Conservation (phyloP, 805 yeast species). For the Kuraishia hungarica region DNA sequence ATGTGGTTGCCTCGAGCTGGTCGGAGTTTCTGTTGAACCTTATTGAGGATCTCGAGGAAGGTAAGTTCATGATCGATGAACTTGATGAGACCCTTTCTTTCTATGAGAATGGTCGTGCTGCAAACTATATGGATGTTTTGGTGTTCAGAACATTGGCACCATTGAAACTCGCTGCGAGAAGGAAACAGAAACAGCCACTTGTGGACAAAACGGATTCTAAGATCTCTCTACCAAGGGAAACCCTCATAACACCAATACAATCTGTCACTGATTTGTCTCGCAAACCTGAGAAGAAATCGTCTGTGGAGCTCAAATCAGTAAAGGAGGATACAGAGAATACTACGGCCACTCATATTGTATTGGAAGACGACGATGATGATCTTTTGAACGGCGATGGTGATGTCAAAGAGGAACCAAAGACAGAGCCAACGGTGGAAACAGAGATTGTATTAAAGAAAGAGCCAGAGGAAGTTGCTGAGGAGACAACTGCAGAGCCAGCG, state of each 20-base stretch:
- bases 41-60: constrained; percentile 82
- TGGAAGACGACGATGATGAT: background rate
- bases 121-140: constrained; percentile 63
- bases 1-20: constrained; percentile 79
- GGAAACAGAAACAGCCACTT: constrained; percentile 5
- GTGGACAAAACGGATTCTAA: background rate
- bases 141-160: constrained; percentile 48
- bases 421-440: constrained; percentile 7
- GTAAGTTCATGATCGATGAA: constrained; percentile 67
- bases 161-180: constrained; percentile 9
- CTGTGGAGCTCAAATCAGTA: background rate
- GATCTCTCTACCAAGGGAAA: constrained; percentile 22
- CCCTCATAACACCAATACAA: constrained; percentile 20
- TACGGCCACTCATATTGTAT: background rate
- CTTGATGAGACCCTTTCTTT: constrained; percentile 48
- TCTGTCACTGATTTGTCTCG: constrained; percentile 10
- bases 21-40: constrained; percentile 78
- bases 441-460: background rate
- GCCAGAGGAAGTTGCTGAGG: background rate
- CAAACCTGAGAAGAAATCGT: constrained; percentile 8
- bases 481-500: background rate
- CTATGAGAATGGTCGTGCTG: constrained; percentile 26
- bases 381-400: background rate
- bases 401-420: background rate
- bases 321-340: background rate